These are phyloP conservation scores for Saccharomyces pastorianus DNA, from an alignment of 1,139 yeast genomes.

Conservation along the genomic window DNA sequence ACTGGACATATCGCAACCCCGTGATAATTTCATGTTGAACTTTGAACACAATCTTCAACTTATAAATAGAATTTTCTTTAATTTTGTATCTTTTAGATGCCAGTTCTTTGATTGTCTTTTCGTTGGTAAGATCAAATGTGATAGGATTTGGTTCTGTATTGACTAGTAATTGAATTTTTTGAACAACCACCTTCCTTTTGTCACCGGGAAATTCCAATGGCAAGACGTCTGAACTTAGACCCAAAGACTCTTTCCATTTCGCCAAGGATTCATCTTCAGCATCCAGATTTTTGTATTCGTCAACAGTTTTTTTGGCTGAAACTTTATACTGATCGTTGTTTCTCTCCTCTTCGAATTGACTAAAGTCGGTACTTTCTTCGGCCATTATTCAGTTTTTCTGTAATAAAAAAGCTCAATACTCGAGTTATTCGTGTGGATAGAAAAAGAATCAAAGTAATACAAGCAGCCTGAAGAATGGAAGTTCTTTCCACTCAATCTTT, in stretches of 20 bases:
- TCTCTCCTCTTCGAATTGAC: constrained; percentile 46
- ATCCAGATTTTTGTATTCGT: constrained; percentile 75
- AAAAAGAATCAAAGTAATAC: neutral
- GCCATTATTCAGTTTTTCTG: constrained; percentile 20
- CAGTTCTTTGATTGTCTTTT: constrained; percentile 43
- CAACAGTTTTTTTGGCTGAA: constrained; percentile 77
- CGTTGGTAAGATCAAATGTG: constrained; percentile 53
- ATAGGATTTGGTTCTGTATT: constrained; percentile 53
- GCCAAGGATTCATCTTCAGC: constrained; percentile 87
- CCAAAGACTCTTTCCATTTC: constrained; percentile 89
- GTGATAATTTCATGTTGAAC: constrained; percentile 89
- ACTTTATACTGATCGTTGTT: constrained; percentile 67
- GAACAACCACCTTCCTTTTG: constrained; percentile 65
- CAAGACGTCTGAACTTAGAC: constrained; percentile 52
- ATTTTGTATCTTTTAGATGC: constrained; percentile 41
- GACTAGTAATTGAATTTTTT: constrained; percentile 65
- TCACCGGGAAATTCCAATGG: constrained; percentile 63
- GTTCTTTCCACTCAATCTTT: neutral
- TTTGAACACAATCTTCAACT: constrained; percentile 65
- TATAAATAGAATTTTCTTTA: constrained; percentile 72
- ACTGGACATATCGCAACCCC: constrained; percentile 79
- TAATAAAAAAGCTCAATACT: neutral
- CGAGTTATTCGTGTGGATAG: neutral
- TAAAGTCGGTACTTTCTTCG: constrained; percentile 31
- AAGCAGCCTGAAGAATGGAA: neutral